Evolutionary conservation across 2,329 filamentous ascomycete genomes (phyloP).

Genomic region (Fusarium coicis): DNA sequence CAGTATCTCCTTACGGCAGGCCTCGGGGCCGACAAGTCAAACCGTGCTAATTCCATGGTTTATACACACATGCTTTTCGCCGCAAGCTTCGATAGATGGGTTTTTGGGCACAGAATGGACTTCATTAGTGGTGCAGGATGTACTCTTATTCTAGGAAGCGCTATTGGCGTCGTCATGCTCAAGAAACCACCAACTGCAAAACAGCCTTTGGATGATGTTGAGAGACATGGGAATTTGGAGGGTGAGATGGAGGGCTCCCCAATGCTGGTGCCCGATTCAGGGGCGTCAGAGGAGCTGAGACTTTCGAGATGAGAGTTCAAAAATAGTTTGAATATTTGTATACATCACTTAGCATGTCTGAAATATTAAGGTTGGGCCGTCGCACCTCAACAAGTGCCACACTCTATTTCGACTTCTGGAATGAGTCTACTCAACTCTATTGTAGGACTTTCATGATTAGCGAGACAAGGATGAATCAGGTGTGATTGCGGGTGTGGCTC

Average conservation of each 20-base stretch:
- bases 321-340: background rate
- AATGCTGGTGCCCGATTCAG: slow-evolving; percentile 52
- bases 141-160: slow-evolving; percentile 63
- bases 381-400: background rate
- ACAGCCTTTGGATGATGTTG: slow-evolving; percentile 46
- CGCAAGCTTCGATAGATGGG: slow-evolving; percentile 61
- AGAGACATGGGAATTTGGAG: slow-evolving; percentile 46
- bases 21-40: slow-evolving; percentile 75
- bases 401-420: background rate
- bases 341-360: background rate
- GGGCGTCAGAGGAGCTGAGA: slow-evolving; percentile 38
- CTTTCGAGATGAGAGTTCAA: slow-evolving; percentile 20
- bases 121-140: slow-evolving; percentile 62
- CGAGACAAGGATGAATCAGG: background rate
- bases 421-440: background rate
- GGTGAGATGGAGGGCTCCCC: slow-evolving; percentile 52
- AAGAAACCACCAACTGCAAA: slow-evolving; percentile 51
- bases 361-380: background rate
- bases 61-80: slow-evolving; percentile 69
- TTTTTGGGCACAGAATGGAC: slow-evolving; percentile 64
- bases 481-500: background rate
- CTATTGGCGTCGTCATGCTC: slow-evolving; percentile 60
- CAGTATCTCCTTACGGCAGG: slow-evolving; percentile 88
- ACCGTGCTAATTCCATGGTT: slow-evolving; percentile 67
- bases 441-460: background rate